These are phyloP conservation scores for Polysphondylium violaceum DNA, from an alignment of 78 protist species.

Conservation along the genomic window DNA sequence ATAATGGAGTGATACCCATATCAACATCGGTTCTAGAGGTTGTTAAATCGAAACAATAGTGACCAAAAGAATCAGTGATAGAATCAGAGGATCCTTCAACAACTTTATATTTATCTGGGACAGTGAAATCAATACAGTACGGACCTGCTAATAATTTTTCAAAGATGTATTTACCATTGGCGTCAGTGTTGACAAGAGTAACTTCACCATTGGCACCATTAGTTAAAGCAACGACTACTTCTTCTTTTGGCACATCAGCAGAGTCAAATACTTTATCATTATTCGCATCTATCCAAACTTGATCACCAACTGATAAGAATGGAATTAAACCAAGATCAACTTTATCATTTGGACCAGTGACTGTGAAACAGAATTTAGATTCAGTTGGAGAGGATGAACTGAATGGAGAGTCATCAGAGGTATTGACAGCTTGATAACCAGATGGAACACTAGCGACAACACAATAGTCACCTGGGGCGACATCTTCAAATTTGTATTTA, in stretches of 20 bases:
- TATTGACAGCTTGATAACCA: background rate
- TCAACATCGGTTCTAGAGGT: background rate
- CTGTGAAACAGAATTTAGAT: background rate
- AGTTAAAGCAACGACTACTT: background rate
- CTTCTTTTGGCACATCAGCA: background rate
- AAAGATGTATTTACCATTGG: conserved; percentile 18
- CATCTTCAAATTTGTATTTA: background rate
- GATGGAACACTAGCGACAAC: background rate
- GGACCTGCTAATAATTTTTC: conserved; percentile 20
- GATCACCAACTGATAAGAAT: background rate
- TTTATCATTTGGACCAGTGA: background rate
- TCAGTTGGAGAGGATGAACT: background rate
- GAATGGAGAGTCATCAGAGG: conserved; percentile 2
- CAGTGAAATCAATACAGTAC: background rate
- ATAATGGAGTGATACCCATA: conserved; percentile 19
- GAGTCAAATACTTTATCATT: background rate
- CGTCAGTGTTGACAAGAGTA: background rate
- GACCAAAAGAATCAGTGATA: background rate
- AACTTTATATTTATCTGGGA: conserved; percentile 10
- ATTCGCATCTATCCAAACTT: conserved; percentile 20
- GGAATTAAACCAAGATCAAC: conserved; percentile 7
- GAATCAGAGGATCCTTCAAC: background rate
- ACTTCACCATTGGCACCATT: background rate
- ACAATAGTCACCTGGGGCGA: conserved; percentile 42
- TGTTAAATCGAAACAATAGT: conserved; percentile 1